Evolutionary conservation across 768 basidiomycete species (phyloP).

Genomic region (Calocybe gangraenosa): DNA sequence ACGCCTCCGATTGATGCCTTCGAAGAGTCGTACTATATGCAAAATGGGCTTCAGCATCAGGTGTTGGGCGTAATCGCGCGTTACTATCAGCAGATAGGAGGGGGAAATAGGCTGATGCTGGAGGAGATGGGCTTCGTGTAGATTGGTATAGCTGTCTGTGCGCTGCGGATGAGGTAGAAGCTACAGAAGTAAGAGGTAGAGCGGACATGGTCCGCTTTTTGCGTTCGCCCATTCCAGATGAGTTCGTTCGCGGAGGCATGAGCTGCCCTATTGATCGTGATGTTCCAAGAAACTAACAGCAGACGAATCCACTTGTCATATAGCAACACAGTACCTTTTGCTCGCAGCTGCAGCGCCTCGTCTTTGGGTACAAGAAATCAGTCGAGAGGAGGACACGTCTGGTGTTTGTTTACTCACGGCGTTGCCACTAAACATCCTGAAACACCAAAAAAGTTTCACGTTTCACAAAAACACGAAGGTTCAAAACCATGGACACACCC

Average conservation of each 20-base stretch:
- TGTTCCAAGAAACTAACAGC: conserved; percentile 2
- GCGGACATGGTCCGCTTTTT: conserved; percentile 36
- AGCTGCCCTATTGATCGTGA: neutral
- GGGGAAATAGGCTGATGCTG: conserved; percentile 79
- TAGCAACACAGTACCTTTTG: neutral
- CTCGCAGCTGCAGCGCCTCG: neutral
- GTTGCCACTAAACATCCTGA: conserved; percentile 7
- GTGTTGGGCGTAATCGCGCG: conserved; percentile 50
- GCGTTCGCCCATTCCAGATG: conserved; percentile 39
- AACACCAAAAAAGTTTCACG: no score
- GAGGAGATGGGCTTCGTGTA: conserved; percentile 52
- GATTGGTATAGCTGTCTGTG: conserved; percentile 22
- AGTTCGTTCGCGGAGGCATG: conserved; percentile 21
- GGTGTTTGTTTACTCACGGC: conserved; percentile 11
- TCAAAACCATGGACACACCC: conserved; percentile 16
- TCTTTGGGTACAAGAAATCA: neutral
- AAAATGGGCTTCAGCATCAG: conserved; percentile 70
- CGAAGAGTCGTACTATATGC: conserved; percentile 80
- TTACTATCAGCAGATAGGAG: conserved; percentile 45
- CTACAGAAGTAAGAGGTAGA: conserved; percentile 27
- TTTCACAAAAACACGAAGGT: no score
- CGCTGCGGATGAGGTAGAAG: conserved; percentile 33
- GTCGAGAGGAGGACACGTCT: conserved; percentile 14
- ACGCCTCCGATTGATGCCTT: conserved; percentile 53
- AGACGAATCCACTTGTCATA: neutral